These are phyloP conservation scores for Coemansia sp. DNA, from an alignment of 192 early-diverging fungal genomes.

Conservation along the genomic window DNA sequence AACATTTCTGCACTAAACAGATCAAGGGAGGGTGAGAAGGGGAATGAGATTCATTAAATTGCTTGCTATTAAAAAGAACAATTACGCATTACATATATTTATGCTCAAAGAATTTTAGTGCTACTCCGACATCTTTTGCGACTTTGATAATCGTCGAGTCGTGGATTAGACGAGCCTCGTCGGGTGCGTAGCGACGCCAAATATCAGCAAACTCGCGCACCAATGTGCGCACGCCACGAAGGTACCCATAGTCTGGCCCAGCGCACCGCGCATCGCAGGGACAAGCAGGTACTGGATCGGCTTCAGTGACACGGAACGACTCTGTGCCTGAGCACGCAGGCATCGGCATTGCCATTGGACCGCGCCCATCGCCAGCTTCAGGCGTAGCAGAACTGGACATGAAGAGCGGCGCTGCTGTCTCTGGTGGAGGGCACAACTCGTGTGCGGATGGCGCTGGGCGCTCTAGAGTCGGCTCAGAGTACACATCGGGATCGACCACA, in stretches of 20 bases:
- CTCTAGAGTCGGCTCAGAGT: conserved; percentile 1
- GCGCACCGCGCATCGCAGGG: conserved; percentile 43
- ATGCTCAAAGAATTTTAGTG: conserved; percentile 33
- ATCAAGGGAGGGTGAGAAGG: no score
- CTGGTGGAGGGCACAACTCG: conserved; percentile 35
- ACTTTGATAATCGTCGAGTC: conserved; percentile 30
- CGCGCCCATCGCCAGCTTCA: neutral
- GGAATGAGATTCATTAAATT: neutral
- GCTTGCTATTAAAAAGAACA: neutral
- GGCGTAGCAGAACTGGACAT: neutral
- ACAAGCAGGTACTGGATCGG: conserved; percentile 34
- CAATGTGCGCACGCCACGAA: conserved; percentile 56
- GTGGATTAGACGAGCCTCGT: conserved; percentile 41
- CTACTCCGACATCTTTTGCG: conserved; percentile 45
- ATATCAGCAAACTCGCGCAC: conserved; percentile 59
- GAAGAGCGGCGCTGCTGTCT: conserved; percentile 25
- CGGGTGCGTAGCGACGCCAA: conserved; percentile 56
- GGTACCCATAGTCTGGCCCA: conserved; percentile 60
- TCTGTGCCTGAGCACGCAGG: neutral
- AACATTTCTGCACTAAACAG: no score
- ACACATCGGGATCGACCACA: conserved; percentile 59
- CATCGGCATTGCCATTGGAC: neutral
- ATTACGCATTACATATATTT: conserved; percentile 19
- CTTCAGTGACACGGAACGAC: conserved; percentile 37
- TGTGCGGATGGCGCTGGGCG: conserved; percentile 52